Evolutionary conservation across 352 stramenopile species (phyloP), one percentile per base, ranked within the genome.

Genomic region (Globisporangium carolinianum): DNA sequence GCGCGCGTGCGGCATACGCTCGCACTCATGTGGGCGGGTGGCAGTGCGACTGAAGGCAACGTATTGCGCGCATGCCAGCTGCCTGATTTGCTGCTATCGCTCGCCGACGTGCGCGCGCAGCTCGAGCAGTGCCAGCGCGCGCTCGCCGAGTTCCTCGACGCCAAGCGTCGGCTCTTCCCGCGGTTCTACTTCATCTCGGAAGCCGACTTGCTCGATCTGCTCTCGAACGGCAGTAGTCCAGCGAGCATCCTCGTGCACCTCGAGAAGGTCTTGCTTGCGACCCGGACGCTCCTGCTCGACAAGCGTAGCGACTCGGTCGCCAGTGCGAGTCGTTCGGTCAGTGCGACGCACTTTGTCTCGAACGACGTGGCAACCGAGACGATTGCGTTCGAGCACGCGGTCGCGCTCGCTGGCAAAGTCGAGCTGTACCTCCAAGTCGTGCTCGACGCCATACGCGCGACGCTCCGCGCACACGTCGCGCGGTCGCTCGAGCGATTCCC

Each of bases 181-280:
- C 79, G 94, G 0, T 98, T 98, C 55, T 98, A 98, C 67, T 98
- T 98, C 57, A 89, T 97, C n/a, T 97, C 89, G 0, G 93, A 97
- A 64, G 82, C 90, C 0, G 93, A 98, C 64, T 62, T 98, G 37
- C 72, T 98, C 12, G 94, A 98, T 61, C 84, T 98, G 41, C 74
- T 98, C 5, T 98, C 90, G 14, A 98, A 97, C 53, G 94, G 94
- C 5, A 94, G 72, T 48, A 75, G 76, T 9, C 94, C 93, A 3
- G 73, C 79, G 39, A 95, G 84, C 53, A 91, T 98, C 38, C 76
- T 98, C 53, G 69, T 89, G 39, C 93, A 98, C 64, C 73, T 97
- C 10, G 86, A 96, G 43, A 98, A 98, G 76, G 61, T 93, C 2
- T 93, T 90, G 32, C 61, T 93, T 18, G 77, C 81, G 17, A 90